Base-by-base conservation (phyloP, 2,329 filamentous ascomycete genomes). In the Colletotrichum trifolii region DNA sequence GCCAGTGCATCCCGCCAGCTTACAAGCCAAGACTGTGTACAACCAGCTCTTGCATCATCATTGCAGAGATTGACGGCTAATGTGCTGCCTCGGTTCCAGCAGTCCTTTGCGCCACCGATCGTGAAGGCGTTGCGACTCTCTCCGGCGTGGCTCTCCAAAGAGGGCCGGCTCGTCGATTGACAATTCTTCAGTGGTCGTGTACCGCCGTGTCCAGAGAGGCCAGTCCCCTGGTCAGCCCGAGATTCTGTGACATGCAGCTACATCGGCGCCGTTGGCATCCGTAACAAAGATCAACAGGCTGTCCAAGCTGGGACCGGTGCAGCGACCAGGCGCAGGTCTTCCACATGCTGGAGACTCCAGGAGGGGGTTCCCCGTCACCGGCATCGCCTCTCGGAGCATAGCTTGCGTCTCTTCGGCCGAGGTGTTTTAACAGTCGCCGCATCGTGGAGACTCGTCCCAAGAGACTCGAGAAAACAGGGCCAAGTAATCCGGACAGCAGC, bases 401-500 rank as follows among this genome's bases (percentile, higher is more conserved):
- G 25, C 25, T 25, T 25, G 25, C 25, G 25, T 25, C 25, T 25
- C 25, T 25, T 25, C 25, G 25, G 25, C 4, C 25, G 25, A 25
- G 25, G 25, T 25, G 25, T 25, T 25, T 25, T 5, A 25, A 25
- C 25, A 25, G 25, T 25, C 25, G 25, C 25, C 25, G 25, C 25
- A 48, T n/a, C 12, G 12, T 54, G 47, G 12, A 35, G 13, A n/a
- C 43, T 40, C 42, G 9, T 45, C 40, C n/a, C 13, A n/a, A n/a
- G 47, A 59, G 48, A 64, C 60, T 53, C 12, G 55, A 59, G 36
- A 46, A 64, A 60, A 54, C 61, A 33, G 34, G 17, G 61, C 61
- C 61, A 54, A 54, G 61, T 42, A 25, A 40, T 33, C 35, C 34
- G 39, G 45, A 7, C 8, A 39, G 7, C 17, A 35, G 45, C 43